These are phyloP conservation scores for Canna indica DNA, from an alignment of 176 grass and related monocot species.

Conservation along the genomic window DNA sequence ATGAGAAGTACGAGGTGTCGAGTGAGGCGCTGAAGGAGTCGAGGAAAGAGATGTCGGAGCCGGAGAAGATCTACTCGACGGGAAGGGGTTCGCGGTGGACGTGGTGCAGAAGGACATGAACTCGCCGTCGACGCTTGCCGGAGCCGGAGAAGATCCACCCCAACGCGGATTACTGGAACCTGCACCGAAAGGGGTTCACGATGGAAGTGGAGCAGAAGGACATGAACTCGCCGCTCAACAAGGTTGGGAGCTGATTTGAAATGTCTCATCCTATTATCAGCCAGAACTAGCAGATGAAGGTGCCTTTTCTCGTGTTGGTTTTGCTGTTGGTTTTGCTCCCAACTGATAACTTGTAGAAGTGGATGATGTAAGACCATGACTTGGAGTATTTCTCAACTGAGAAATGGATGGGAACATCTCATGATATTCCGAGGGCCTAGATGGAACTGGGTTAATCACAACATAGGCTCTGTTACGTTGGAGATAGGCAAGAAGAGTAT, in stretches of 20 bases:
- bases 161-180: too few species aligned
- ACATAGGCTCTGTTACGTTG: constrained; percentile 39
- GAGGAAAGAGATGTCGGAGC: too few species aligned
- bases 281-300: constrained; percentile 26
- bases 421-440: constrained; percentile 18
- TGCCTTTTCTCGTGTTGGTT: constrained; percentile 40
- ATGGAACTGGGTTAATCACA: constrained; percentile 42
- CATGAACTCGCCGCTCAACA: constrained; percentile 20
- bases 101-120: too few species aligned
- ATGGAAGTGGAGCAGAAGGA: too few species aligned
- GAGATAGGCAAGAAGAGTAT: constrained; percentile 63
- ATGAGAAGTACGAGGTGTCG: too few species aligned
- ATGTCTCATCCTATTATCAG: constrained; percentile 51
- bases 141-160: too few species aligned
- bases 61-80: too few species aligned
- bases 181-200: too few species aligned
- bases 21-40: too few species aligned
- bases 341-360: constrained; percentile 3
- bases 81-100: too few species aligned
- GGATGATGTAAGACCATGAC: not conserved
- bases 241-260: constrained; percentile 54
- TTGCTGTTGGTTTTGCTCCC: constrained; percentile 38
- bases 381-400: constrained; percentile 25
- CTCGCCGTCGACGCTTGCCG: too few species aligned
- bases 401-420: constrained; percentile 30